Percentiles rank a stretch among this genome's conserved stretches.
These are phyloP conservation scores for Tetracentron sinense DNA, from an alignment of 164 flowering plant species.

Conservation along the genomic window DNA sequence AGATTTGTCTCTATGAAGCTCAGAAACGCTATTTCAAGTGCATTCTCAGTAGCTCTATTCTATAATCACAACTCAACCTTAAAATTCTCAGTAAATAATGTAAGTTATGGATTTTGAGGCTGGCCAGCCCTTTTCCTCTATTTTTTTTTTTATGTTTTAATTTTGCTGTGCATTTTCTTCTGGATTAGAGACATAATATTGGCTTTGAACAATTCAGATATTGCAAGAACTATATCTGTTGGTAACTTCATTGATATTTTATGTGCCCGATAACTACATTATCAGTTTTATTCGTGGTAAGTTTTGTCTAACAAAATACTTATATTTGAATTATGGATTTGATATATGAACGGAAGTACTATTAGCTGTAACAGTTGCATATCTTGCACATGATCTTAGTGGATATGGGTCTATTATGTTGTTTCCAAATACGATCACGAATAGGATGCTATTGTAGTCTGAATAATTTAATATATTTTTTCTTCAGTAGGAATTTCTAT, in stretches of 20 bases:
- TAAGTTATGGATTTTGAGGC: slow-evolving; percentile 30
- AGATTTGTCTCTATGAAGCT: slow-evolving; percentile 31
- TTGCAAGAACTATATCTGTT: slow-evolving; percentile 66
- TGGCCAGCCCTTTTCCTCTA: not conserved
- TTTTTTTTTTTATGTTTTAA: not conserved
- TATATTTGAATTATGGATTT: not conserved
- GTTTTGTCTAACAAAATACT: slow-evolving; percentile 7
- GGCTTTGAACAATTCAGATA: slow-evolving; percentile 47
- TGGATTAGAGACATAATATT: slow-evolving; percentile 7
- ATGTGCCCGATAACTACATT: slow-evolving; percentile 87
- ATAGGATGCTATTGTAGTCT: no score
- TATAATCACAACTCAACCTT: slow-evolving; percentile 21
- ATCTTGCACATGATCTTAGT: no score
- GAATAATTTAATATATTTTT: no score
- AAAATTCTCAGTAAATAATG: slow-evolving; percentile 51
- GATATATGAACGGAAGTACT: not conserved
- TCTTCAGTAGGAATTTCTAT: no score
- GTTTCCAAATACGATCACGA: no score
- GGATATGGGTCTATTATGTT: no score
- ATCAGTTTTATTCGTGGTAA: slow-evolving; percentile 94
- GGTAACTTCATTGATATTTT: slow-evolving; percentile 92
- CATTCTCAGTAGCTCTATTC: slow-evolving; percentile 20
- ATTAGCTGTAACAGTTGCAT: not conserved
- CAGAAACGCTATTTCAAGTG: slow-evolving; percentile 22
- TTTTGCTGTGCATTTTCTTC: not conserved